phyloP scores from a whole-genome alignment of 306 rosid genomes.

The Lablab purpureus region DNA sequence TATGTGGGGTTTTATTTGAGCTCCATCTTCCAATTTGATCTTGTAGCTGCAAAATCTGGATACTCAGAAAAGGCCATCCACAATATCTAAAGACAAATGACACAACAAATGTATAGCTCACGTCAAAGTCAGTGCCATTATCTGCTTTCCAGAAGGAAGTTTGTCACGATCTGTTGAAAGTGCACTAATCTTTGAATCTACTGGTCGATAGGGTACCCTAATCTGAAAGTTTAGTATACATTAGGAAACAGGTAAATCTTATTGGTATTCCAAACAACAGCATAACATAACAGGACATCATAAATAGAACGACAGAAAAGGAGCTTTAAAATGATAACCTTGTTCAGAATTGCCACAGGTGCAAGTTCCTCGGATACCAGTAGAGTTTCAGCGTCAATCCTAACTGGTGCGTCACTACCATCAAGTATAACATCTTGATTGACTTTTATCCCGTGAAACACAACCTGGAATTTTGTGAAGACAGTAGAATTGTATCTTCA shows the following conservation, averaged over 20 bases:
- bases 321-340: slow-evolving; percentile 60
- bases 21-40: slow-evolving; percentile 91
- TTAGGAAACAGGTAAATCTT: slow-evolving; percentile 33
- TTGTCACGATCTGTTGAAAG: slow-evolving; percentile 85
- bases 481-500: slow-evolving; percentile 42
- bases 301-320: background rate
- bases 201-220: slow-evolving; percentile 82
- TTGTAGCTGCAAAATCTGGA: slow-evolving; percentile 76
- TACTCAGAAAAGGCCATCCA: slow-evolving; percentile 32
- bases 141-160: slow-evolving; percentile 92
- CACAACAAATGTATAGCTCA: slow-evolving; percentile 54
- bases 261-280: slow-evolving; percentile 19
- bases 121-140: slow-evolving; percentile 85
- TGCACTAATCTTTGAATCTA: slow-evolving; percentile 77
- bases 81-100: slow-evolving; percentile 40
- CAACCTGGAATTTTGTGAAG: slow-evolving; percentile 60
- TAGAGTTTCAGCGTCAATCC: slow-evolving; percentile 86
- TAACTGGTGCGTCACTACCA: slow-evolving; percentile 94
- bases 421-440: slow-evolving; percentile 77
- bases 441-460: slow-evolving; percentile 81
- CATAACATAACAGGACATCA: slow-evolving; percentile 32
- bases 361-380: slow-evolving; percentile 83
- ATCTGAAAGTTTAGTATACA: slow-evolving; percentile 62
- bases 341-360: slow-evolving; percentile 85
- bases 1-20: slow-evolving; percentile 83